Evolutionary conservation across 139 green algal species (phyloP).

Genomic region (Monoraphidium neglectum): DNA sequence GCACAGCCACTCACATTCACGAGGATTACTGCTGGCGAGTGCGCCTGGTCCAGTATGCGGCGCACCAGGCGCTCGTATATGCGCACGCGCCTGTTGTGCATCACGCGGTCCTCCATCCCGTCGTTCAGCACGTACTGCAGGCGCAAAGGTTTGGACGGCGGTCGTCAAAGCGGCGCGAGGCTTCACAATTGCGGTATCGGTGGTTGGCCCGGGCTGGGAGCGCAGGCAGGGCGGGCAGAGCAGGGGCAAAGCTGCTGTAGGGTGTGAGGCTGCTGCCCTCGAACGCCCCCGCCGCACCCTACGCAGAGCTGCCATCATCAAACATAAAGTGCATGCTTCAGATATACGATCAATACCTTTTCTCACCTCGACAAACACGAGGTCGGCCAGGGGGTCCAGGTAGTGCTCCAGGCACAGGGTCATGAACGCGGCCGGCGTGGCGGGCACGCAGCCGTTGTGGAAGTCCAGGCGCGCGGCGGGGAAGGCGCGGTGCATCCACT

Average conservation of each 20-base stretch:
- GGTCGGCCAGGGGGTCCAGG: slow-evolving; percentile 9
- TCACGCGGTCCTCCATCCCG: slow-evolving; percentile 2
- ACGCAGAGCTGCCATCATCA: not conserved
- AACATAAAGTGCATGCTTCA: not conserved
- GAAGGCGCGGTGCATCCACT: slow-evolving; percentile 22
- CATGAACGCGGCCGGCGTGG: not conserved
- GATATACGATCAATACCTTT: not conserved
- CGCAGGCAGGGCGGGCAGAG: too few species aligned
- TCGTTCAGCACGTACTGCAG: slow-evolving; percentile 5
- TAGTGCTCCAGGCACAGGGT: slow-evolving; percentile 24
- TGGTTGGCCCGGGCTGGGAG: too few species aligned
- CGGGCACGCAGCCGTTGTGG: slow-evolving; percentile 29
- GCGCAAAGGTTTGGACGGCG: not conserved
- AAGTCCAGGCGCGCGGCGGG: not conserved
- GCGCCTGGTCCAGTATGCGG: not conserved
- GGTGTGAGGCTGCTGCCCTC: too few species aligned
- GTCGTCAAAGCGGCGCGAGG: too few species aligned
- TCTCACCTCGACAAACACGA: slow-evolving; percentile 19
- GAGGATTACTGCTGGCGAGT: not conserved
- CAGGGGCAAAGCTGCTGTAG: too few species aligned
- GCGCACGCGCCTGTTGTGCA: not conserved
- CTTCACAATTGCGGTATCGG: too few species aligned
- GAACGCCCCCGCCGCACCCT: not conserved
- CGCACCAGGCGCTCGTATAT: slow-evolving; percentile 1
- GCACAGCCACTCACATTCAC: not conserved